Percentiles rank a stretch among this genome's conserved stretches.
Evolutionary conservation across 306 rosid species (phyloP).

Genomic region (Fagus sylvatica): DNA sequence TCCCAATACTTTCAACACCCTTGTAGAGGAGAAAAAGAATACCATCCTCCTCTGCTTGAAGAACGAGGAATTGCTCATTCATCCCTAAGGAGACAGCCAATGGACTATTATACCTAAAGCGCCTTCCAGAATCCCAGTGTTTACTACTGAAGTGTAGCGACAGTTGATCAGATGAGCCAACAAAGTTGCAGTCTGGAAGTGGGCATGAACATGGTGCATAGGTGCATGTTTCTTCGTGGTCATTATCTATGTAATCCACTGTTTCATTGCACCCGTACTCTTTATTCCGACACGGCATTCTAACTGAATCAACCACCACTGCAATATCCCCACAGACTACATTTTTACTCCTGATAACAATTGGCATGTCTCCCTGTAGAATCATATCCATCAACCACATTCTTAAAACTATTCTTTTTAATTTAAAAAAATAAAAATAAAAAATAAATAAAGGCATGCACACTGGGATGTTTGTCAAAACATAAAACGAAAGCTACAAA

Average conservation of each 20-base stretch:
- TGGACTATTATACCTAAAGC: constrained; percentile 33
- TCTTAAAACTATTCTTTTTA: not conserved
- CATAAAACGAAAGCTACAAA: not conserved
- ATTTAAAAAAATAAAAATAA: not conserved
- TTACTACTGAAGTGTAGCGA: constrained; percentile 31
- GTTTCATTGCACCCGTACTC: constrained; percentile 36
- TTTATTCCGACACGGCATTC: constrained; percentile 25
- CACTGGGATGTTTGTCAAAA: not conserved
- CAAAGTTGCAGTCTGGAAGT: constrained; percentile 27
- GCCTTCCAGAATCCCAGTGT: constrained; percentile 44
- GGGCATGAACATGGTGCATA: constrained; percentile 48
- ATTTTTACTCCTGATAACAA: constrained; percentile 12
- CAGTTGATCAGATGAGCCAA: constrained; percentile 23
- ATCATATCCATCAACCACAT: not conserved
- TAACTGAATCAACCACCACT: constrained; percentile 22
- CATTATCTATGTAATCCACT: constrained; percentile 20
- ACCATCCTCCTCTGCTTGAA: constrained; percentile 43
- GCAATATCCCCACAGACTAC: constrained; percentile 23
- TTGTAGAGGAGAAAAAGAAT: constrained; percentile 37
- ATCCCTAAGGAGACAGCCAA: constrained; percentile 25
- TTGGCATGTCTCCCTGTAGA: constrained; percentile 28
- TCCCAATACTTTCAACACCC: constrained; percentile 23
- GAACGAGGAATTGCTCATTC: constrained; percentile 32
- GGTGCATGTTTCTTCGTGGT: constrained; percentile 33
- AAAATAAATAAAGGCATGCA: not conserved